Evolutionary conservation across 768 basidiomycete species (phyloP), one percentile per base, ranked within the genome.

Genomic region (Pilatotrama ljubarskyi): DNA sequence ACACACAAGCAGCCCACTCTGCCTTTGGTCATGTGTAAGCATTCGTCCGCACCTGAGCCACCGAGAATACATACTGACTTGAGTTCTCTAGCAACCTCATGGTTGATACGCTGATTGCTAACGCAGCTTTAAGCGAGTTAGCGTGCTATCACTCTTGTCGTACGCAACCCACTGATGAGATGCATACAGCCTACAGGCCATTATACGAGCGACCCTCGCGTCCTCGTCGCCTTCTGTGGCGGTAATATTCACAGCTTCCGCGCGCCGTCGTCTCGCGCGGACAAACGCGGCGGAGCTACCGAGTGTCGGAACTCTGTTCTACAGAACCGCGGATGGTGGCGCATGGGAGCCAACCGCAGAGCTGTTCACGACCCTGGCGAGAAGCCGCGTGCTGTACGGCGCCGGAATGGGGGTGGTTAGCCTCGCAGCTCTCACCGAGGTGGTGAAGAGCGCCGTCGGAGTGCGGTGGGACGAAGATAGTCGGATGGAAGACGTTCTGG

Each of bases 91-190:
- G 87, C 11, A 87, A 87, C 69, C 80, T 86, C 59, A 89, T 89
- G 87, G 78, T 87, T 22, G 90, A 91, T 69, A 90, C 86, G 1
- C 83, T 91, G 65, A 85, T 92, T 64, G 88, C 87, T 3, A 91
- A 92, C 63, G 86, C 85, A 13, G 80, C 76, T 20, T 72, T 82
- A 13, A 87, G 90, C 53, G 90, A 91, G 89, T 84, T 85, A 43
- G 62, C 15, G 22, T 22, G 11, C 38, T 81, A 82, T 32, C 17
- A 24, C 18, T 17, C 38, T 14, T 3, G 35, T 29, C 17, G 43
- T 17, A 32, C 22, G 24, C 24, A 53, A 11, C 38, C 18, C n/a
- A 41, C 54, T 55, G 62, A 57, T 58, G 46, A 20, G 42, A 52
- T 32, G 38, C 44, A 15, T 13, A 26, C 70, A 93, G 91, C 68